These are phyloP conservation scores for Mucor ambiguus DNA, from an alignment of 371 early-diverging fungal species.

Conservation along the genomic window DNA sequence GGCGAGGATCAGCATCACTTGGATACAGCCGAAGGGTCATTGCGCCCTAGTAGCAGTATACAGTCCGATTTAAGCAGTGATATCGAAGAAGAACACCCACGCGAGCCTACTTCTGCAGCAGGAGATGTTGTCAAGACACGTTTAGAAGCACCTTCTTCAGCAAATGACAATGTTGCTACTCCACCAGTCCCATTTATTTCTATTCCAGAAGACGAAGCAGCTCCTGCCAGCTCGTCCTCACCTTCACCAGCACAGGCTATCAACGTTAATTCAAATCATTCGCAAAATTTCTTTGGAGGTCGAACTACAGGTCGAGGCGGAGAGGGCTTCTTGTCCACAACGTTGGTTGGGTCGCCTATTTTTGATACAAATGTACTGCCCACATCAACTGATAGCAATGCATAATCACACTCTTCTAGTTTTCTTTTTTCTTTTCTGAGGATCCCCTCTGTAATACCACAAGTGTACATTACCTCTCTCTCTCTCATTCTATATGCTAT, in stretches of 20 bases:
- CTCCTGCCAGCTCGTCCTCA: background rate
- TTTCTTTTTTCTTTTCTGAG: background rate
- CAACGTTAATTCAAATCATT: background rate
- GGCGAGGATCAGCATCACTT: background rate
- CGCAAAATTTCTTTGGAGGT: background rate
- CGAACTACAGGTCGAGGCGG: background rate
- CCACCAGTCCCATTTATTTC: conserved; percentile 4
- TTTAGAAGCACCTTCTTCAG: background rate
- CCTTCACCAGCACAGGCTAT: background rate
- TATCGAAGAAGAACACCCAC: background rate
- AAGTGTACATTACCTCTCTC: background rate
- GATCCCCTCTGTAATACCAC: background rate
- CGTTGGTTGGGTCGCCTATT: conserved; percentile 18
- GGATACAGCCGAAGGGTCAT: background rate
- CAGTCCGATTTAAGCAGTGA: conserved; percentile 6
- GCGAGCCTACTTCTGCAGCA: background rate
- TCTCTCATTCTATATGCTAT: background rate
- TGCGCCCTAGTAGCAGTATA: background rate
- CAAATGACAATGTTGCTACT: background rate
- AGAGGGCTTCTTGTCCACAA: conserved; percentile 17
- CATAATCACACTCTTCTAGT: background rate
- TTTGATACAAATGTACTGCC: background rate
- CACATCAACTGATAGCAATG: conserved; percentile 4
- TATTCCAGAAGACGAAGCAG: background rate
- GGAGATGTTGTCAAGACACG: background rate